phyloP scores from a whole-genome alignment of 495 filamentous ascomycete genomes.

The Copromyces sp. region DNA sequence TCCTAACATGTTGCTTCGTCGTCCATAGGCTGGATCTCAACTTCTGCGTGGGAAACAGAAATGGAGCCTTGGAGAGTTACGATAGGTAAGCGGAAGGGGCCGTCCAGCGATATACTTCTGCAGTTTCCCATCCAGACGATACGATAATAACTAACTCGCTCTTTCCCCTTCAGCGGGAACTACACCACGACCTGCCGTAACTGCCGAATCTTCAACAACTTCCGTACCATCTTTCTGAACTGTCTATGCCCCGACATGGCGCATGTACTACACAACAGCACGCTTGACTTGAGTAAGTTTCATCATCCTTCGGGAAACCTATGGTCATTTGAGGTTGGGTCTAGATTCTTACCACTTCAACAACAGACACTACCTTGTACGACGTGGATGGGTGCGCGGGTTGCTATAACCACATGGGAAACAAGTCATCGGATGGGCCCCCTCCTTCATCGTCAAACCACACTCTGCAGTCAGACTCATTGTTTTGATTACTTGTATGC shows the following conservation, averaged over 20 bases:
- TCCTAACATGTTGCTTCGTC: background rate
- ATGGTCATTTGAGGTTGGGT: background rate
- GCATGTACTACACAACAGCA: background rate
- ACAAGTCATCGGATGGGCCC: conserved; percentile 6
- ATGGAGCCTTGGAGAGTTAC: conserved; percentile 3
- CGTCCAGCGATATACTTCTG: background rate
- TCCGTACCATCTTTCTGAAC: conserved; percentile 3
- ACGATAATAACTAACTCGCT: background rate
- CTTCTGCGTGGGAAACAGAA: conserved; percentile 14
- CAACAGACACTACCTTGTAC: conserved; percentile 10
- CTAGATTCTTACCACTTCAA: background rate
- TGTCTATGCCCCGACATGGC: conserved; percentile 5
- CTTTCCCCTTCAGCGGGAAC: conserved; percentile 2
- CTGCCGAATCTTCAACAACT: conserved; percentile 4
- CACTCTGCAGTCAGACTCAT: background rate
- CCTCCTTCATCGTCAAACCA: conserved; percentile 1
- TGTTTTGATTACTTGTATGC: background rate
- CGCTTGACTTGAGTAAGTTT: conserved; percentile 12
- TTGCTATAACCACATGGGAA: conserved; percentile 10
- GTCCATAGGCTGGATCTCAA: conserved; percentile 13
- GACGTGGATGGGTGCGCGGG: conserved; percentile 6
- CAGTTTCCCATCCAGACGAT: background rate
- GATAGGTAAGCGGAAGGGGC: conserved; percentile 6
- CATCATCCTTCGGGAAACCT: background rate
- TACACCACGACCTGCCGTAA: conserved; percentile 11